Conservation (phyloP, 768 basidiomycete species). For the Leccinum fibrillosum region DNA sequence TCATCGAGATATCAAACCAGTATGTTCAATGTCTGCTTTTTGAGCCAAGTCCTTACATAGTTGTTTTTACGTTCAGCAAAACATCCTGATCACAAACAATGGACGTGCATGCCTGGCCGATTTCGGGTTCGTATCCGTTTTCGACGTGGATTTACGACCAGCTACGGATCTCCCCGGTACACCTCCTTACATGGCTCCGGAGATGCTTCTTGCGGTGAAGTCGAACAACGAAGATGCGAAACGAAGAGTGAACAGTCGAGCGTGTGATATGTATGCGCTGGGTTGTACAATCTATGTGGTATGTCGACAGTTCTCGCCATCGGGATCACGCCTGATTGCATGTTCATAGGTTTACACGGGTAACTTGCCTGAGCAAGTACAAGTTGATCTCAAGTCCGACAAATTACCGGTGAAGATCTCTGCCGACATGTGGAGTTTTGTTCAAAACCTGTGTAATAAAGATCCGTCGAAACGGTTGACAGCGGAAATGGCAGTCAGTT, state of each 20-base stretch:
- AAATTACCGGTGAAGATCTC: constrained; percentile 12
- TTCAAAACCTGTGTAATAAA: constrained; percentile 27
- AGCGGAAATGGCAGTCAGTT: constrained; percentile 18
- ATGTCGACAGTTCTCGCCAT: not conserved
- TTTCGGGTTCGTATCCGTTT: constrained; percentile 38
- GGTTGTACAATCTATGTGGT: constrained; percentile 41
- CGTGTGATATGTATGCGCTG: constrained; percentile 40
- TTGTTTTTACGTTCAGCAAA: constrained; percentile 33
- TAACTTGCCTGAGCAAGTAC: not conserved
- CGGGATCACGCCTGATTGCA: not conserved
- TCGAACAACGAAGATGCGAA: not conserved
- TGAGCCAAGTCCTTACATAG: not conserved
- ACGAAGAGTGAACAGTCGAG: constrained; percentile 24
- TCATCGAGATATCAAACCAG: constrained; percentile 32
- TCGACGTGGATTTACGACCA: constrained; percentile 16
- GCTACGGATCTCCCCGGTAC: constrained; percentile 18
- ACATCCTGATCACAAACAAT: constrained; percentile 42
- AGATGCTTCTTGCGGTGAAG: constrained; percentile 11
- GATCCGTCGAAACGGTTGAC: constrained; percentile 21
- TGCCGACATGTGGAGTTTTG: constrained; percentile 29
- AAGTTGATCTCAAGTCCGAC: not conserved
- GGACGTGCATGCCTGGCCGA: constrained; percentile 47
- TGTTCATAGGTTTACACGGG: constrained; percentile 16
- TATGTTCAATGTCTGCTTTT: constrained; percentile 8
- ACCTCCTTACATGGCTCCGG: constrained; percentile 24